Base-by-base conservation (phyloP, 2,329 filamentous ascomycete species). In the Aspergillus luchuensis region DNA sequence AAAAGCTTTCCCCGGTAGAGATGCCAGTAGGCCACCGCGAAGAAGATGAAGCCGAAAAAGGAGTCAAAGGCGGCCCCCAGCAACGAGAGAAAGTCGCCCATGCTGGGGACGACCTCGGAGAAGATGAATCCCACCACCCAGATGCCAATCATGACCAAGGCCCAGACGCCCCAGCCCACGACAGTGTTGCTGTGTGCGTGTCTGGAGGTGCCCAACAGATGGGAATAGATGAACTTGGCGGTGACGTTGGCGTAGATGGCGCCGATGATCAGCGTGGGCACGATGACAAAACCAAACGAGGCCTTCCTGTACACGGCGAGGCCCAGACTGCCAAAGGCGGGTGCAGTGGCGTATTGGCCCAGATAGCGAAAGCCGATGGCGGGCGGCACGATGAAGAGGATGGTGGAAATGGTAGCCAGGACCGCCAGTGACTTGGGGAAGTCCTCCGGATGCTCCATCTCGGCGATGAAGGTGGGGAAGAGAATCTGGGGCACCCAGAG, bases 1-100 rank as follows among this genome's bases (percentile, higher is more conserved):
- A 81, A 83, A 21, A 82, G 61, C 4, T 68, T 71, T 0, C 76
- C 73, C 47, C 71, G 69, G 64, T 80, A 78, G 5, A 83, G 56
- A 49, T 81, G 77, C 70, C 75, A 82, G 68, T 82, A 82, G 1
- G 80, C 81, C 8, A 82, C 70, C 4, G 81, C 80, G 55, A 82
- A 82, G 70, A 79, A 83, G 61, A 82, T 82, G 68, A 82, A 82
- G 1, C 80, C 81, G 59, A 82, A 82, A 69, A 82, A 82, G 1
- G 77, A 80, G 64, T 82, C 80, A 59, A 82, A 82, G 0, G 79
- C 79, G 0, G 80, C 79, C 7, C 80, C 76, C 8, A 82, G 75
- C 3, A 82, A 70, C 0, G 80, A 82, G 5, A 82, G 67, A 68
- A 82, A 82, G 66, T 82, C 80, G 8, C 80, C 80, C 80, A 82